Conservation (phyloP, 176 grass and related monocot genomes). For the Echinochloa phyllopogon region DNA sequence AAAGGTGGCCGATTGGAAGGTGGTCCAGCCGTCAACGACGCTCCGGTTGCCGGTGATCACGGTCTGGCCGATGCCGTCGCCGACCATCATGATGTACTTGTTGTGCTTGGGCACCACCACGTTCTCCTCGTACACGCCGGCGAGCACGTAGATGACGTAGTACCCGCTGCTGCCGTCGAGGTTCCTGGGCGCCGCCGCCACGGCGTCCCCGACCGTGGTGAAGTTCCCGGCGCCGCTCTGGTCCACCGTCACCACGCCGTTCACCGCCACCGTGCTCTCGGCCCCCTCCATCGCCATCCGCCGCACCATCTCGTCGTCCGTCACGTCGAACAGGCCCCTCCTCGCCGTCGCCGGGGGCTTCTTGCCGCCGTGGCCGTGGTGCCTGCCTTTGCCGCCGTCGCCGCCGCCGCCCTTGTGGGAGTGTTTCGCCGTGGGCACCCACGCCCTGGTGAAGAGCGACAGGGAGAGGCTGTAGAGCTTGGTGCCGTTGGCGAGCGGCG, state of each 20-base stretch:
- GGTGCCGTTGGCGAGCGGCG: conserved; percentile 58
- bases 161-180: conserved; percentile 72
- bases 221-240: conserved; percentile 67
- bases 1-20: conserved; percentile 85
- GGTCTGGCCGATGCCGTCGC: conserved; percentile 74
- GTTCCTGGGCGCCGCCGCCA: conserved; percentile 64
- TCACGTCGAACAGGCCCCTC: conserved; percentile 52
- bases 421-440: conserved; percentile 58
- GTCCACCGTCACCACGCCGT: conserved; percentile 58
- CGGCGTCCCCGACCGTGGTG: conserved; percentile 59
- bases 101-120: conserved; percentile 66
- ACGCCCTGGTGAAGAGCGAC: conserved; percentile 82
- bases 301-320: conserved; percentile 48
- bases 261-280: conserved; percentile 51
- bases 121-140: conserved; percentile 87
- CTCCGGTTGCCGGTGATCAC: conserved; percentile 84
- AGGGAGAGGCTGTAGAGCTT: conserved; percentile 87
- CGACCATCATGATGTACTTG: conserved; percentile 91
- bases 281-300: conserved; percentile 45
- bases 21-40: conserved; percentile 70
- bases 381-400: neutral
- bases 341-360: neutral
- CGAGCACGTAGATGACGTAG: conserved; percentile 74
- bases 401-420: conserved; percentile 12
- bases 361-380: conserved; percentile 18